Conservation (phyloP, 306 rosid genomes). For the Sindora glabra region DNA sequence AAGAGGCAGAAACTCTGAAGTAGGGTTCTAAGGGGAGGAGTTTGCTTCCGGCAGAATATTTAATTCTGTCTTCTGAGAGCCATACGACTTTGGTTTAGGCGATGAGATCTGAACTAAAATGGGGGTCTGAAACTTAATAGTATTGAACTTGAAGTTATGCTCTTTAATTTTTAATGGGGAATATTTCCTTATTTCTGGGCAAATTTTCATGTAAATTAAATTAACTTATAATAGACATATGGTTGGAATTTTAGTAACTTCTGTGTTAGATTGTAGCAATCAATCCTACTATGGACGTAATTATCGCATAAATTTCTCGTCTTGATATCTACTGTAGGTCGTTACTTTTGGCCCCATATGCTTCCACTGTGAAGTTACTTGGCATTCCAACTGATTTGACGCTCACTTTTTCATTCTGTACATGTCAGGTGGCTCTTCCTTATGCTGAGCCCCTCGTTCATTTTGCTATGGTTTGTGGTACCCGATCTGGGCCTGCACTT, state of each 20-base stretch:
- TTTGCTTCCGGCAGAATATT: background rate
- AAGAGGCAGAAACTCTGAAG: no score
- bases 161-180: background rate
- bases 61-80: background rate
- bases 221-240: background rate
- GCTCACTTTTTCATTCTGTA: slow-evolving; percentile 5
- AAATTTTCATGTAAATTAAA: background rate
- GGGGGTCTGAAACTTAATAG: background rate
- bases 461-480: slow-evolving; percentile 68
- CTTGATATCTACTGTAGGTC: background rate
- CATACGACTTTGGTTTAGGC: background rate
- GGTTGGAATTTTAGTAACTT: background rate
- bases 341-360: background rate
- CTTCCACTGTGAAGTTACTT: background rate
- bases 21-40: no score
- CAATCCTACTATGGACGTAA: no score
- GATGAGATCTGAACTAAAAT: background rate
- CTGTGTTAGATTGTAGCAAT: no score
- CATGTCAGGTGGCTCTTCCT: slow-evolving; percentile 67
- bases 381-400: background rate
- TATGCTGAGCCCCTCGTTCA: slow-evolving; percentile 84
- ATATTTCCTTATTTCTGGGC: background rate
- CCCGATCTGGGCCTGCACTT: slow-evolving; percentile 75
- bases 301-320: no score
- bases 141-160: background rate